A percentile compares a stretch with the other conserved stretches of the same genome.
These are phyloP conservation scores for Colletotrichum neosansevieriae DNA, from an alignment of 2,329 filamentous ascomycete genomes.

Conservation along the genomic window DNA sequence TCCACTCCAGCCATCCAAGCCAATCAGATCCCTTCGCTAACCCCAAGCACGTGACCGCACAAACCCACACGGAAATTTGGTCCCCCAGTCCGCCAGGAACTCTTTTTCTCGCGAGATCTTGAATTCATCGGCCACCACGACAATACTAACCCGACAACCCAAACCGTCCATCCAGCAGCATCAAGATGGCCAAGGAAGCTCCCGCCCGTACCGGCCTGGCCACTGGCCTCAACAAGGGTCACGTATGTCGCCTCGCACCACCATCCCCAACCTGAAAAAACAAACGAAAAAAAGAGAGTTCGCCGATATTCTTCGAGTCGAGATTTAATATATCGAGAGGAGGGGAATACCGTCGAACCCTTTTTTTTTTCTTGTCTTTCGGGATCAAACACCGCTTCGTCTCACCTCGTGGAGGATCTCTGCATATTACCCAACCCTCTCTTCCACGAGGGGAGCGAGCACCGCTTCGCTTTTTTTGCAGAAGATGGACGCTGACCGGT, in stretches of 20 bases:
- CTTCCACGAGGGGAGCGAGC: slow-evolving; percentile 46
- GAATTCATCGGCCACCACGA: slow-evolving; percentile 45
- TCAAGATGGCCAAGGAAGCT: slow-evolving; percentile 70
- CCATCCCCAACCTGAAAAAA: slow-evolving; percentile 28
- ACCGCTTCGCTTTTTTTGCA: slow-evolving; percentile 50
- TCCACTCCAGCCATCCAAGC: neutral
- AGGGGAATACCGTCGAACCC: neutral
- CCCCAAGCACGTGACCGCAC: slow-evolving; percentile 46
- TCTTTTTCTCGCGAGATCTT: slow-evolving; percentile 33
- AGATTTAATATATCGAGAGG: slow-evolving; percentile 7
- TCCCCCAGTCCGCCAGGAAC: slow-evolving; percentile 12
- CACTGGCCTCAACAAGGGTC: slow-evolving; percentile 73
- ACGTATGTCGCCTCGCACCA: slow-evolving; percentile 66
- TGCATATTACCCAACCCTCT: slow-evolving; percentile 55
- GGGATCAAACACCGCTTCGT: slow-evolving; percentile 50
- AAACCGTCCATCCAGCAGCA: slow-evolving; percentile 45
- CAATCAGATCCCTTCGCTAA: slow-evolving; percentile 40
- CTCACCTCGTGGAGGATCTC: slow-evolving; percentile 83
- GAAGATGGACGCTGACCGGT: slow-evolving; percentile 74
- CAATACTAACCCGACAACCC: slow-evolving; percentile 45
- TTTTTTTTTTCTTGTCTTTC: neutral
- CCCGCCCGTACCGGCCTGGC: slow-evolving; percentile 69
- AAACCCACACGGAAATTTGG: slow-evolving; percentile 36
- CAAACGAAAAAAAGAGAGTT: neutral
- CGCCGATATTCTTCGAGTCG: slow-evolving; percentile 2